Evolutionary conservation across 768 basidiomycete species (phyloP).

Genomic region (Macrolepiota albuminosa): DNA sequence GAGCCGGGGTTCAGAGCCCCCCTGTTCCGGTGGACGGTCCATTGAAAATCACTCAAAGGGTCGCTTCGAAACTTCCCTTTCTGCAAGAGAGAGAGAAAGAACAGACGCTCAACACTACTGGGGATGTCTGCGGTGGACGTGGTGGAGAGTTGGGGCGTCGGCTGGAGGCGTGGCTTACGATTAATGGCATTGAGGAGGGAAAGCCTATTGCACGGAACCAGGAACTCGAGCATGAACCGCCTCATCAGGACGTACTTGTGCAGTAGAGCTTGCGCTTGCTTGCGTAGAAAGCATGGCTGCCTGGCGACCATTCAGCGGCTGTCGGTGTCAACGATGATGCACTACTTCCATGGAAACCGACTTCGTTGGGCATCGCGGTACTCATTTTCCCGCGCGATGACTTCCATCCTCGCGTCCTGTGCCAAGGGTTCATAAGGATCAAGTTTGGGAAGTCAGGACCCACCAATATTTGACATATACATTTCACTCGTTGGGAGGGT

Average conservation of each 20-base stretch:
- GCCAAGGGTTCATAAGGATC: not conserved
- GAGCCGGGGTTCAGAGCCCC: constrained; percentile 18
- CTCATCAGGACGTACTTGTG: constrained; percentile 1
- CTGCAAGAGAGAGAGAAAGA: constrained; percentile 62
- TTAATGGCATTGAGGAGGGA: constrained; percentile 29
- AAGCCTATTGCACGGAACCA: constrained; percentile 8
- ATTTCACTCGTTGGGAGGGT: not conserved
- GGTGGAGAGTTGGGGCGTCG: constrained; percentile 75
- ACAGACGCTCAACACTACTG: constrained; percentile 64
- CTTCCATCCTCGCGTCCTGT: not conserved
- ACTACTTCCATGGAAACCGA: not conserved
- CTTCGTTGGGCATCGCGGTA: not conserved
- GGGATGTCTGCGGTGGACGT: constrained; percentile 75
- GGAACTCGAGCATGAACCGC: constrained; percentile 12
- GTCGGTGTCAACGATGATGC: not conserved
- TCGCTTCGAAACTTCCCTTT: constrained; percentile 45
- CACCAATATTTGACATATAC: not conserved
- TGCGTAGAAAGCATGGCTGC: not conserved
- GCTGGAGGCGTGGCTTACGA: constrained; percentile 70
- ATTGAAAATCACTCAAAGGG: constrained; percentile 24
- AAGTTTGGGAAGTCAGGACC: not conserved
- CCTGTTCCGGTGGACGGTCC: constrained; percentile 10
- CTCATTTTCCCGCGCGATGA: not conserved
- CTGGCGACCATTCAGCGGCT: not conserved
- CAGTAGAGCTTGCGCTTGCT: constrained; percentile 1